These are phyloP conservation scores for Coniochaeta sp. DNA, from an alignment of 2,329 filamentous ascomycete species.

Conservation along the genomic window DNA sequence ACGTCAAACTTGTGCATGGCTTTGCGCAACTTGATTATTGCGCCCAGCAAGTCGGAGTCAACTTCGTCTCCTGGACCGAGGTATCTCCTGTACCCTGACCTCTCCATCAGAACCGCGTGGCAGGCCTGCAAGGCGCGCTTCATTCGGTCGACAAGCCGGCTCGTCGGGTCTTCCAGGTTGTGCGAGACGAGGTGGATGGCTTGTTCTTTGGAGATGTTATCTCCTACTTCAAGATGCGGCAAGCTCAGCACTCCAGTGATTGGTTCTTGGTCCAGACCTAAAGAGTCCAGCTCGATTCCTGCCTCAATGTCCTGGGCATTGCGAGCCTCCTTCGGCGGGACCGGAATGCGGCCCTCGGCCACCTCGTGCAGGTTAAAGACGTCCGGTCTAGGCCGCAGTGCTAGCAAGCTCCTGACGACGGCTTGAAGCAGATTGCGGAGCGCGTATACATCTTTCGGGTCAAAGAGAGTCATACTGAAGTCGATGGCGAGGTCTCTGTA, in stretches of 20 bases:
- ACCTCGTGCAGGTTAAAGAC: neutral
- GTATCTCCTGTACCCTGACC: slow-evolving; percentile 41
- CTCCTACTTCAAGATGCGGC: neutral
- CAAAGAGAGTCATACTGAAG: slow-evolving; percentile 46
- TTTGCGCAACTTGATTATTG: slow-evolving; percentile 31
- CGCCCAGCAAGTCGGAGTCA: slow-evolving; percentile 32
- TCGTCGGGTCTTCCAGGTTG: slow-evolving; percentile 37
- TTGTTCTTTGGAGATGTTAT: slow-evolving; percentile 26
- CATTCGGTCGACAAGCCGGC: slow-evolving; percentile 39
- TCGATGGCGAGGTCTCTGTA: slow-evolving; percentile 51
- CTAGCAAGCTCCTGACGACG: slow-evolving; percentile 45
- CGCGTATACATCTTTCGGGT: slow-evolving; percentile 38
- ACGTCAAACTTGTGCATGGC: slow-evolving; percentile 38
- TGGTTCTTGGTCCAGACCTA: neutral
- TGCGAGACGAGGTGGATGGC: slow-evolving; percentile 26
- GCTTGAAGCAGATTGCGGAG: slow-evolving; percentile 49
- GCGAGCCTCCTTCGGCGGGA: neutral
- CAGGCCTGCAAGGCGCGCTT: slow-evolving; percentile 34
- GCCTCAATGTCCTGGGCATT: neutral
- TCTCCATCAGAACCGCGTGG: slow-evolving; percentile 46
- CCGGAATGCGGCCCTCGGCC: neutral
- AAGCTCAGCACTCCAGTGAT: neutral
- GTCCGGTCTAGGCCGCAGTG: slow-evolving; percentile 31
- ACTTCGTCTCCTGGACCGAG: slow-evolving; percentile 35
- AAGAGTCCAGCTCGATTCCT: neutral